Evolutionary conservation across 2,329 filamentous ascomycete genomes (phyloP), one percentile per base, ranked within the genome.

Genomic region (Penicillium sp.): DNA sequence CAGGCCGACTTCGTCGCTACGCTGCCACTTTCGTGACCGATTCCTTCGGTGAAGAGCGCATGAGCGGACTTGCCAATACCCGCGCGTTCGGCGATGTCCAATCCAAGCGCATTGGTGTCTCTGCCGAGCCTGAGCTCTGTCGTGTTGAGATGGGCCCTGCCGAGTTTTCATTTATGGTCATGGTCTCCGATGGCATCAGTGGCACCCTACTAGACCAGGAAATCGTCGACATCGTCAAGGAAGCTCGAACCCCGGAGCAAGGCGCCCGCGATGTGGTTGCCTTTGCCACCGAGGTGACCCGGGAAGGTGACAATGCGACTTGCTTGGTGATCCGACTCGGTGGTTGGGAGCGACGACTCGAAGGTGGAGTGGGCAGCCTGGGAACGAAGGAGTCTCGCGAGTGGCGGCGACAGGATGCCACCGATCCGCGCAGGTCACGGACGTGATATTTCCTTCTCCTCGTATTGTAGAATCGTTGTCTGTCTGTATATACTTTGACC

Each of bases 11-110:
- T 26, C 89, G 93, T 48, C 89, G 93, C 52, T 98, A 93, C 74
- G 91, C 93, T 1, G 87, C 90, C 33, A 89, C 89, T 2, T 94
- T 98, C 74, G 89, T 97, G 19, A 95, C 94, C 0, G 95, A 99
- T 78, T 96, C 92, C 37, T 99, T 99, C 75, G 95, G 95, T 72
- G 95, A 99, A 79, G 93, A 98, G 78, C 92, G 95, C 68, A 95
- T 99, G 76, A 89, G 89, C 14, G 94, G 95, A 0, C 84, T 99
- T 0, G 95, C 95, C 68, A 99, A 99, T 79, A 96, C 92, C 35
- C 90, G 95, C 33, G 85, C 95, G 4, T 98, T 99, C 74, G 95
- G 95, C 28, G 95, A 99, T 79, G 92, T 97, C 79, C 85, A 85
- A 37, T 91, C 88, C 59, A 99, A 99, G 79, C 90, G 94, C 56